A percentile compares a stretch with the other conserved stretches of the same genome.
These are phyloP conservation scores for Coniophora puteana DNA, from an alignment of 1,284 basidiomycete genomes.

Conservation along the genomic window DNA sequence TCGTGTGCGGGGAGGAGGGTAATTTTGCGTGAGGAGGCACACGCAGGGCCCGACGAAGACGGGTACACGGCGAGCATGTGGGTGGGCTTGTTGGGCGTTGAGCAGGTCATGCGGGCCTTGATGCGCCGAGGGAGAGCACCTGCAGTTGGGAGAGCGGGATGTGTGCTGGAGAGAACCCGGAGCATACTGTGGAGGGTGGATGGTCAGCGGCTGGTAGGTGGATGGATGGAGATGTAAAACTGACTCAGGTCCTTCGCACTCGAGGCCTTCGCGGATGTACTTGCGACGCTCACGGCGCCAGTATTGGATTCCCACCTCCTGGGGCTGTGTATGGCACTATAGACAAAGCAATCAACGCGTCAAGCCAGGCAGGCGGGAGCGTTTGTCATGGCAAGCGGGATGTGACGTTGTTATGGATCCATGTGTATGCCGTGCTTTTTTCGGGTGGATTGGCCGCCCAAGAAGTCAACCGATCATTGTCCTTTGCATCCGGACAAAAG, in stretches of 20 bases:
- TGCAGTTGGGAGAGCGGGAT: conserved; percentile 25
- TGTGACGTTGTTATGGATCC: no score
- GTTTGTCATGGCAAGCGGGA: no score
- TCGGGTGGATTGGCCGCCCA: no score
- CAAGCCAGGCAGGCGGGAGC: no score
- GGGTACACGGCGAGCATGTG: conserved; percentile 53
- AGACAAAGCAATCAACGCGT: no score
- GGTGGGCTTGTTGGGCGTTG: conserved; percentile 42
- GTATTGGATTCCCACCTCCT: no score
- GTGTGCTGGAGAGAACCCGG: conserved; percentile 23
- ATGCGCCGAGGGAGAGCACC: conserved; percentile 21
- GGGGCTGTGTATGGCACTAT: no score
- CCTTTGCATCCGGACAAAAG: no score
- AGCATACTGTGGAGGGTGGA: conserved; percentile 21
- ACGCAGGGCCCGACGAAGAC: conserved; percentile 22
- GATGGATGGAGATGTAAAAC: neutral
- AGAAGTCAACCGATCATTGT: no score
- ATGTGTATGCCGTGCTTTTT: no score
- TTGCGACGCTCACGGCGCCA: no score
- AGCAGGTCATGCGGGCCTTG: conserved; percentile 25
- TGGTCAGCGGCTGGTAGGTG: conserved; percentile 11
- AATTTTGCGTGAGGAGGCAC: conserved; percentile 29
- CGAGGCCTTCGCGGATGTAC: conserved; percentile 25
- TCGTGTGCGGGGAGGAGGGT: conserved; percentile 54
- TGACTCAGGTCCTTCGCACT: conserved; percentile 25